Evolutionary conservation across 768 basidiomycete species (phyloP).

Genomic region (Sporobolomyces phaffii): DNA sequence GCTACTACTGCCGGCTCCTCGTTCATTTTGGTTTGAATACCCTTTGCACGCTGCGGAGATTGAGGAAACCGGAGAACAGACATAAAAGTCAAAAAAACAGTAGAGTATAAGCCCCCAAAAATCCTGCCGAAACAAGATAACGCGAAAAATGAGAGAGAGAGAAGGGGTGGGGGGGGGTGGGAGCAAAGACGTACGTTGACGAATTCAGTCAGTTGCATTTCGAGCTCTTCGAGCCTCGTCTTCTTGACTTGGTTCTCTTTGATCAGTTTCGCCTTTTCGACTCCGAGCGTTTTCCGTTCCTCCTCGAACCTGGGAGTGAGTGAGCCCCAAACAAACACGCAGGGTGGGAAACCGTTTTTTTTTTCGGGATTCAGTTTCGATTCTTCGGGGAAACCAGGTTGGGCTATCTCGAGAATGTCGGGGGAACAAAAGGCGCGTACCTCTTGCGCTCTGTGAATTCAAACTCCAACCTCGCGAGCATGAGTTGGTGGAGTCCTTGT

Average conservation of each 20-base stretch:
- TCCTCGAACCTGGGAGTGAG: constrained; percentile 28
- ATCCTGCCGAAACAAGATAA: no score
- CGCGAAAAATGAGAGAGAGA: no score
- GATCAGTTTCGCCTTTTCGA: constrained; percentile 69
- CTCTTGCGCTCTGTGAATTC: constrained; percentile 82
- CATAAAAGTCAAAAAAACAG: no score
- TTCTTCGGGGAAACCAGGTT: not conserved
- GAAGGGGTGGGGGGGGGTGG: not conserved
- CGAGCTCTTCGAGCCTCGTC: constrained; percentile 68
- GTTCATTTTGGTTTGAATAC: constrained; percentile 37
- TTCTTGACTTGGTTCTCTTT: constrained; percentile 72
- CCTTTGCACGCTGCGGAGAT: constrained; percentile 21
- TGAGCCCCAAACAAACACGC: not conserved
- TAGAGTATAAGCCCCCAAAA: no score
- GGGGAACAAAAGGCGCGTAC: constrained; percentile 49
- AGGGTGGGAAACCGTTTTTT: no score
- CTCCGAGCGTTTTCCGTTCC: constrained; percentile 56
- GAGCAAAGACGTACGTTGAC: constrained; percentile 38
- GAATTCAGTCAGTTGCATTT: constrained; percentile 63
- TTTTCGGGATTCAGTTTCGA: not conserved
- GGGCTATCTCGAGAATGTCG: not conserved
- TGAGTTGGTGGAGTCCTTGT: constrained; percentile 69
- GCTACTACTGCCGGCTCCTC: constrained; percentile 5
- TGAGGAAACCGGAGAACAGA: no score
- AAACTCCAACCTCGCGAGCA: constrained; percentile 79